Percentiles rank a stretch among this genome's conserved stretches.
These are phyloP conservation scores for Cucumis melo DNA, from an alignment of 306 rosid species.

Conservation along the genomic window DNA sequence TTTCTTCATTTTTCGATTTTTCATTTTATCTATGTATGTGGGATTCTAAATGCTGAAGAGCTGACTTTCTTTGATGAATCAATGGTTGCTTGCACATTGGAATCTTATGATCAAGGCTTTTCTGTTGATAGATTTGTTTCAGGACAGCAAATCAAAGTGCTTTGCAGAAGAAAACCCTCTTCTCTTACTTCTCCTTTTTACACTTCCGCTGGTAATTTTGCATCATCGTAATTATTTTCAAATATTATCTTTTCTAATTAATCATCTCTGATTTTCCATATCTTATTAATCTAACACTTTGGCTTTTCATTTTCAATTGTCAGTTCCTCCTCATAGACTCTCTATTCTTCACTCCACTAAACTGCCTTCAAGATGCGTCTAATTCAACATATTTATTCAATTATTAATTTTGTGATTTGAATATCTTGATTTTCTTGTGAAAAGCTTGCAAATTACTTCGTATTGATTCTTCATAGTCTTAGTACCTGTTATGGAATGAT, in stretches of 20 bases:
- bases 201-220: slow-evolving; percentile 1
- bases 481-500: too few relatives aligned
- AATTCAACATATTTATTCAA: not conserved
- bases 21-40: too few relatives aligned
- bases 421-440: not conserved
- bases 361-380: slow-evolving; percentile 47
- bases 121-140: slow-evolving; percentile 75
- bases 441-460: too few relatives aligned
- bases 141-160: slow-evolving; percentile 86
- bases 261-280: not conserved
- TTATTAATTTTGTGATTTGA: not conserved
- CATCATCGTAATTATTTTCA: not conserved
- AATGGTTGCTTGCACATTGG: slow-evolving; percentile 73
- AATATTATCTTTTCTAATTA: not conserved
- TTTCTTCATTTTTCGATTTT: too few relatives aligned
- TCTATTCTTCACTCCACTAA: slow-evolving; percentile 36
- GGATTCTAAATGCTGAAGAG: slow-evolving; percentile 69
- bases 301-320: not conserved
- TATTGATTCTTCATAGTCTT: too few relatives aligned
- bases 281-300: slow-evolving; percentile 9
- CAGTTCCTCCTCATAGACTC: slow-evolving; percentile 41
- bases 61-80: slow-evolving; percentile 71
- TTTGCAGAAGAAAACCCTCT: slow-evolving; percentile 77
- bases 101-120: slow-evolving; percentile 71
- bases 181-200: slow-evolving; percentile 10